Conservation (phyloP, 768 basidiomycete species). For the Agrocybe praecox region DNA sequence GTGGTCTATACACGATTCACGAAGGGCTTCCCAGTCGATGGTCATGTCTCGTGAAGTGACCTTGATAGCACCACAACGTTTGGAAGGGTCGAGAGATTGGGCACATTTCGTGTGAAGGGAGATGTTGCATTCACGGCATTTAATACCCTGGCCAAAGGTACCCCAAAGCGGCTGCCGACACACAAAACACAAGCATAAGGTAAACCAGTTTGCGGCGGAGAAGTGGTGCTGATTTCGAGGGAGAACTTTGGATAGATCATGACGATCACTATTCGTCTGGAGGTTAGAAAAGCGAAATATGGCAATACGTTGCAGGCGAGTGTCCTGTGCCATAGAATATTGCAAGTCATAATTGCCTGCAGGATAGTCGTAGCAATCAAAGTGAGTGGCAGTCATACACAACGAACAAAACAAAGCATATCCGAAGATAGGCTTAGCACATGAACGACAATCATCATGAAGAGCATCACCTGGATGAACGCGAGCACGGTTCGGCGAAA, state of each 20-base stretch:
- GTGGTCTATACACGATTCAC: slow-evolving; percentile 55
- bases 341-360: slow-evolving; percentile 61
- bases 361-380: slow-evolving; percentile 77
- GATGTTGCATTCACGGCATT: slow-evolving; percentile 61
- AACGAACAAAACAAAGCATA: slow-evolving; percentile 74
- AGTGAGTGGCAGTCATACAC: slow-evolving; percentile 72
- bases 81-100: slow-evolving; percentile 18
- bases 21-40: slow-evolving; percentile 54
- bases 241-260: slow-evolving; percentile 13
- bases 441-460: slow-evolving; percentile 56
- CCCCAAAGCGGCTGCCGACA: slow-evolving; percentile 82
- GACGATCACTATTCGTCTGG: slow-evolving; percentile 31
- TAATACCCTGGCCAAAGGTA: slow-evolving; percentile 57
- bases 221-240: slow-evolving; percentile 52
- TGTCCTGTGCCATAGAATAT: slow-evolving; percentile 49
- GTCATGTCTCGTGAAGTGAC: slow-evolving; percentile 49
- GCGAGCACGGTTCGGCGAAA: slow-evolving; percentile 23
- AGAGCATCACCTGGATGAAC: slow-evolving; percentile 32
- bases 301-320: slow-evolving; percentile 55
- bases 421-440: slow-evolving; percentile 55
- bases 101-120: slow-evolving; percentile 63
- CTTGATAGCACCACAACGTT: slow-evolving; percentile 39
- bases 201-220: slow-evolving; percentile 66
- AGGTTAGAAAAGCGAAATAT: slow-evolving; percentile 63
- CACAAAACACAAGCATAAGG: slow-evolving; percentile 66